Base-by-base conservation (phyloP, 768 basidiomycete genomes). In the Leccinellum rugosiceps region DNA sequence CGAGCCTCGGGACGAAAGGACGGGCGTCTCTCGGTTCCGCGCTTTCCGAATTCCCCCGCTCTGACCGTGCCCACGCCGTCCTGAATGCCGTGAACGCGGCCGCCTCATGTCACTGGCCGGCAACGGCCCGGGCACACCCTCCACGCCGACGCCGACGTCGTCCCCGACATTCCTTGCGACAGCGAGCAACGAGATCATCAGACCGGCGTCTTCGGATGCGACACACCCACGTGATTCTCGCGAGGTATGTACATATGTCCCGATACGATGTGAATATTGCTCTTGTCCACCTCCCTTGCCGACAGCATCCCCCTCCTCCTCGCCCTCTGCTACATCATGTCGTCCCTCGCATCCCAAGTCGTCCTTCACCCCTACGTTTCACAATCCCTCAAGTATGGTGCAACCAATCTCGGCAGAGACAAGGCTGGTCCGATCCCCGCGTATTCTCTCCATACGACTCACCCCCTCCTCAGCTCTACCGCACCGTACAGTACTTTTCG, bases 401-500 rank as follows among this genome's bases (percentile, higher is more conserved):
- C 81, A 19, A 94, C 93, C 0, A 97, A 92, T 15, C 69, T 89
- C 31, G 96, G 94, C 10, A 80, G 94, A 50, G 96, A 98, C 79
- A 98, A 99, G 86, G 93, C 85, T 63, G 55, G 72, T 56, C 38
- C 41, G 11, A 6, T 13, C 51, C 9, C 26, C 10, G 23, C 44
- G 6, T 9, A 38, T 14, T 19, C 32, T 32, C 21, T 28, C 11
- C 35, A 4, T 14, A 2, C 21, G 26, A 2, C 57, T 46, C n/a
- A 57, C n/a, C 23, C 45, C 21, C 25, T 38, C 44, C 19, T 11
- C 61, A 97, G 94, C 77, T 85, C 15, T 98, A 98, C 75, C 87
- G 96, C 62, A 83, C 90, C 21, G 71, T 94, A 53, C 97, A 99
- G 76, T 98, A 94, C 74, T 86, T 92, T 63, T 81, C 95, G 32